Evolutionary conservation across 83 land plant genomes (phyloP), one percentile per base, ranked within the genome.

Genomic region (Picea mariana): DNA sequence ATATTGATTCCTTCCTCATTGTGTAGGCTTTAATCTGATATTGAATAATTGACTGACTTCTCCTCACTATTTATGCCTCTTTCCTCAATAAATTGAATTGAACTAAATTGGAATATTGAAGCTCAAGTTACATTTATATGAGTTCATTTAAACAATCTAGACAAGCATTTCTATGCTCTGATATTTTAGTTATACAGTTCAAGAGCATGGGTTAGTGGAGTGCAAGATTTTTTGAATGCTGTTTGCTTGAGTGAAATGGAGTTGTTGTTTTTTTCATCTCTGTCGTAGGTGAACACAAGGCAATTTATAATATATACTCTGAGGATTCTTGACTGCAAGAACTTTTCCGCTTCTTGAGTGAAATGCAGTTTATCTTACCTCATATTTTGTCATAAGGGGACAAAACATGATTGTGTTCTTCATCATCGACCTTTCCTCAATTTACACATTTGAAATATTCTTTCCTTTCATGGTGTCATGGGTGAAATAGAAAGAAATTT

Each of bases 381-480:
- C 12, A 23, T 21, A 44, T 72, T 7, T 72, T 72, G 6, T 72
- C 9, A 42, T n/a, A 47, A 21, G 47, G 9, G 24, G 1, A n/a
- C 12, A 21, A 2, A 38, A 21, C 31, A n/a, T 49, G 69, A 26
- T 66, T 66, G 26, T 6, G 26, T n/a, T 44, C 58, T 21, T 52
- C 59, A 75, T 21, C 77, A 55, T 75, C 23, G 77, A 9, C 23
- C 59, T 75, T 75, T 73, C 58, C n/a, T 8, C n/a, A 24, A 23
- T 52, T 52, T 73, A 73, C 23, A 73, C 24, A 73, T 38, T 69
- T 38, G 75, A 69, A 13, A 69, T 38, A 69, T 47, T 73, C 23
- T 23, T 73, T 75, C 59, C 7, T 68, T 38, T 17, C 59, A 75
- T 47, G 26, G 77, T 75, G 58, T 21, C 26, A 47, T 49, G 18